Conservation (phyloP, 805 yeast genomes). For the Blastobotrys terrestris region DNA sequence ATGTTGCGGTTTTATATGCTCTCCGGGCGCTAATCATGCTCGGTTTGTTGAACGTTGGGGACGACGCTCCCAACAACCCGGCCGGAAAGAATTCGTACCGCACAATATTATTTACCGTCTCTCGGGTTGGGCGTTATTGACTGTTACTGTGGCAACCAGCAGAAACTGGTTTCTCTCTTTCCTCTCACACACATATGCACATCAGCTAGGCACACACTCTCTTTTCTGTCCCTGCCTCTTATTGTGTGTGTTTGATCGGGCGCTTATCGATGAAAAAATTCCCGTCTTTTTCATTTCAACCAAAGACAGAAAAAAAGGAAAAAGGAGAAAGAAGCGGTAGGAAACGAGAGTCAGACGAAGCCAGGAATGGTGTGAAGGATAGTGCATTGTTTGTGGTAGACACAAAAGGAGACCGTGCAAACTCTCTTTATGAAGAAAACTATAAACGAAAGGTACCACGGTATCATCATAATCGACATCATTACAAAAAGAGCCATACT, state of each 20-base stretch:
- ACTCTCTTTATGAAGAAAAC: not conserved
- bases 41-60: not conserved
- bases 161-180: too few relatives aligned
- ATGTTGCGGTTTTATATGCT: not conserved
- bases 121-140: not conserved
- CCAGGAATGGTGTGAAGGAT: not conserved
- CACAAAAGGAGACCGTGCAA: not conserved
- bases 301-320: not conserved
- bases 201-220: too few relatives aligned
- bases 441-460: not conserved
- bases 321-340: not conserved
- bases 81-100: too few relatives aligned
- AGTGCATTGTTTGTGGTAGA: not conserved
- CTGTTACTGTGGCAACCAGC: too few relatives aligned
- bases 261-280: not conserved
- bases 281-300: not conserved
- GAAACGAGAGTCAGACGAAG: not conserved
- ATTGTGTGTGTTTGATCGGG: not conserved
- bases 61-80: not conserved
- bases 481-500: not conserved
- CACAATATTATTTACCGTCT: not conserved
- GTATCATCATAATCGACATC: not conserved
- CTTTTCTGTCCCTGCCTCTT: too few relatives aligned
- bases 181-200: too few relatives aligned
- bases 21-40: not conserved